Base-by-base conservation (phyloP, 768 basidiomycete species). In the Collybia sordida region DNA sequence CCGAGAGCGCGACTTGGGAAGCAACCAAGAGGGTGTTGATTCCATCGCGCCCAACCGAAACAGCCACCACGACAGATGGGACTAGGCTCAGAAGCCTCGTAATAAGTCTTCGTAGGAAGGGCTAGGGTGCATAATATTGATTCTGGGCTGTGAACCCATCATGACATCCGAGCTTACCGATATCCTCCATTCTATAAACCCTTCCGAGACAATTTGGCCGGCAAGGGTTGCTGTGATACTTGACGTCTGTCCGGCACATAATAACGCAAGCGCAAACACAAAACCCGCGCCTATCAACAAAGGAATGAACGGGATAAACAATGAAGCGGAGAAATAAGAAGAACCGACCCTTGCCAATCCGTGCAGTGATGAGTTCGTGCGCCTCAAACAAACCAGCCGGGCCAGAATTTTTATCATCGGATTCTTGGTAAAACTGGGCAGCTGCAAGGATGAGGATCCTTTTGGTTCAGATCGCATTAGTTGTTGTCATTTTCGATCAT, bases 171-270 rank as follows among this genome's bases (percentile, higher is more conserved):
- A 28, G 56, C 70, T 24, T 55, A 71, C 70, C 62, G 85, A 83
- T 21, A 88, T 77, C 50, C 77, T 75, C 88, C 88, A 91, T 50
- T 80, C 80, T 56, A 91, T 78, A 64, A 90, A 89, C 0, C 90
- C 89, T 60, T 92, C 90, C 1, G 81, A 82, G 43, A 93, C 85
- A 28, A 86, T 81, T 65, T 92, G 90, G 0, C 90, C 89, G 3
- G 86, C 83, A 27, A 91, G 72, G 0, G 89, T 92, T 6, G 86
- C 89, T 0, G 90, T 83, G 50, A 93, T 78, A 34, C 82, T 83
- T 2, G 91, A 86, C 34, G 83, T 83, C 64, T 93, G 89, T 0
- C 91, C 89, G 0, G 87, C 77, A 41, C 82, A 83, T 18, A 93
- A 72, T 3, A 92, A 68, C 2, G 87, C 88, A 18, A 93, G 59